phyloP scores from a whole-genome alignment of 2,329 filamentous ascomycete species.

The Botrytis porri region DNA sequence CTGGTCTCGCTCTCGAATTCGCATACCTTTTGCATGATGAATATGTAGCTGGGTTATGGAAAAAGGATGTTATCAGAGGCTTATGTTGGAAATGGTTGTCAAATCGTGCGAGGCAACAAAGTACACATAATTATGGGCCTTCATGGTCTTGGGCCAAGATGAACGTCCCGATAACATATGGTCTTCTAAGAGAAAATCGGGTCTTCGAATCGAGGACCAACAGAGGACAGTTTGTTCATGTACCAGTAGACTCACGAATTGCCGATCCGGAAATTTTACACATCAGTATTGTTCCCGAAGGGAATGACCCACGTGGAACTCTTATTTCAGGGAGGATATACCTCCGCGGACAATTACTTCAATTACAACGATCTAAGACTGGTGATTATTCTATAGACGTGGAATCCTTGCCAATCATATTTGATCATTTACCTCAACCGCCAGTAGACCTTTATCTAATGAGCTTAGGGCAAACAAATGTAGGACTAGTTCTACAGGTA shows the following conservation, averaged over 20 bases:
- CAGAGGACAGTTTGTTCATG: not conserved
- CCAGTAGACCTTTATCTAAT: conserved; percentile 8
- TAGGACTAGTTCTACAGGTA: conserved; percentile 6
- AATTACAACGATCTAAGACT: conserved; percentile 4
- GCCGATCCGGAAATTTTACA: not conserved
- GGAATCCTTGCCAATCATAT: not conserved
- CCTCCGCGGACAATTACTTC: conserved; percentile 2
- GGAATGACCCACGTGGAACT: conserved; percentile 8
- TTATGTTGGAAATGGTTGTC: conserved; percentile 20
- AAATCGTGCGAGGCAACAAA: not conserved
- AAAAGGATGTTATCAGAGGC: conserved; percentile 16
- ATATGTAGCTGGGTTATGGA: conserved; percentile 22
- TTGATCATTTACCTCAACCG: conserved; percentile 18
- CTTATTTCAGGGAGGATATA: conserved; percentile 3
- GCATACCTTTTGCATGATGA: conserved; percentile 12
- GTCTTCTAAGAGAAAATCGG: conserved; percentile 8
- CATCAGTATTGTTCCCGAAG: conserved; percentile 14
- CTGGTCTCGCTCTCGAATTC: conserved; percentile 20
- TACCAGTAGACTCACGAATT: conserved; percentile 5
- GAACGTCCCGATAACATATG: conserved; percentile 15
- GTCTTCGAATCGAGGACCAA: not conserved
- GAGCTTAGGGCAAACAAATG: conserved; percentile 12
- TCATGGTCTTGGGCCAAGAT: conserved; percentile 21
- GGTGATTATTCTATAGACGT: conserved; percentile 1
- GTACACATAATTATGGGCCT: conserved; percentile 5